Evolutionary conservation across 768 basidiomycete genomes (phyloP), one percentile per base, ranked within the genome.

Genomic region (Chiua virens): DNA sequence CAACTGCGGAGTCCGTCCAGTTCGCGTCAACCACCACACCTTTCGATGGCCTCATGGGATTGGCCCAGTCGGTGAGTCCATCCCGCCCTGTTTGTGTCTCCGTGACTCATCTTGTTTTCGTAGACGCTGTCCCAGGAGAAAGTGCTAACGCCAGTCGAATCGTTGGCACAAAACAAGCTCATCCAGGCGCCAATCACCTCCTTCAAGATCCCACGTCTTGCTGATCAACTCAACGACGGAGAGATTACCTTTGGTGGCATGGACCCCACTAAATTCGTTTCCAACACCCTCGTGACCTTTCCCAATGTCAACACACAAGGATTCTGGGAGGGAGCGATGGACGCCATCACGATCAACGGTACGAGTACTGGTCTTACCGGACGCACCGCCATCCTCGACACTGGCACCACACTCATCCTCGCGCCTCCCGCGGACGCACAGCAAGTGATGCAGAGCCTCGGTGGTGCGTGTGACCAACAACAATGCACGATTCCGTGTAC

Each of bases 241-340:
- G 79, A 90, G 70, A 78, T 93, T 52, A 90, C 90, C 8, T 88
- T 94, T 55, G 92, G 91, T 30, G 86, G 79, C 13, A 76, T 91
- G 30, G 88, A 93, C 68, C 13, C 71, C 9, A 73, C 79, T 54
- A 90, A 92, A 69, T 89, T 90, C 65, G 77, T 84, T 57, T 49
- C 75, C 7, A 52, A 60, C 17, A 84, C 87, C 3, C 73, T 89
- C 34, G 74, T 79, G 38, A 82, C 79, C 1, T 49, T 91, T 45
- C 59, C 68, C 47, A 91, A 89, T 58, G 80, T 88, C 65, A 89
- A 80, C 68, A 41, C 54, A 7, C 54, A 75, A 22, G 89, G 90
- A 35, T 94, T 92, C 75, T 94, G 92, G 92, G 87, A 92, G 73
- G 85, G 75, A 15, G 71, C 70, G 8, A 66, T 93, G 65, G 79